Evolutionary conservation across 192 early-diverging fungal species (phyloP).

Genomic region (Podochytrium sp.): DNA sequence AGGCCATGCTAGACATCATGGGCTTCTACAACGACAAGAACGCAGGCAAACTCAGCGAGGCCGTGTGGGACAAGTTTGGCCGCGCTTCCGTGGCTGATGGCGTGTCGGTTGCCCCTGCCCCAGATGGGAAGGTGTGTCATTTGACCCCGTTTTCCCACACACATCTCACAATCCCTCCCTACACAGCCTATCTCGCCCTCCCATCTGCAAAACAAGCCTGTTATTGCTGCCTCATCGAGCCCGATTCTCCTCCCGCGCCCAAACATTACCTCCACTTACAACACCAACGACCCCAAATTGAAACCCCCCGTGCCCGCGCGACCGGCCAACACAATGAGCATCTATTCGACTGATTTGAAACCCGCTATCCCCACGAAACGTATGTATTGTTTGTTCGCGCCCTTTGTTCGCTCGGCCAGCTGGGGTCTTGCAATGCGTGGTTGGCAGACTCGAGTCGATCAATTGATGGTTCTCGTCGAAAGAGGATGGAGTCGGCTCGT

Average conservation of each 20-base stretch:
- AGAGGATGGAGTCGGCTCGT: too few relatives aligned
- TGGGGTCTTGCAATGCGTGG: too few relatives aligned
- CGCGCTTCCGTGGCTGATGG: not conserved
- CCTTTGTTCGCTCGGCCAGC: too few relatives aligned
- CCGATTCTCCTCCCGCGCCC: constrained; percentile 27
- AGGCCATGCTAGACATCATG: constrained; percentile 58
- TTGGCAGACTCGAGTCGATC: too few relatives aligned
- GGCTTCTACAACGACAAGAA: constrained; percentile 49
- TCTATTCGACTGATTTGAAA: constrained; percentile 63
- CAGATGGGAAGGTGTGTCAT: not conserved
- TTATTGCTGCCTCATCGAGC: not conserved
- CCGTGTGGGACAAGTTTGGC: constrained; percentile 32
- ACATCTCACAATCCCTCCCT: not conserved
- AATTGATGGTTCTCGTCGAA: too few relatives aligned
- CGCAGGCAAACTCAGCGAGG: constrained; percentile 26
- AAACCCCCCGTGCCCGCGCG: constrained; percentile 55
- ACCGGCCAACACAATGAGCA: constrained; percentile 58
- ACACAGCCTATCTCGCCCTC: not conserved
- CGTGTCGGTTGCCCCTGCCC: not conserved
- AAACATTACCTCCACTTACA: constrained; percentile 1
- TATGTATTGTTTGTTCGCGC: too few relatives aligned
- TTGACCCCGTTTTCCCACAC: too few relatives aligned
- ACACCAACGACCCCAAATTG: constrained; percentile 29
- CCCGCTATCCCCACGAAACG: constrained; percentile 19
- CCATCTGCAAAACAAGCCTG: too few relatives aligned